Evolutionary conservation across 768 basidiomycete genomes (phyloP).

Genomic region (Xerocomus potaroensis): DNA sequence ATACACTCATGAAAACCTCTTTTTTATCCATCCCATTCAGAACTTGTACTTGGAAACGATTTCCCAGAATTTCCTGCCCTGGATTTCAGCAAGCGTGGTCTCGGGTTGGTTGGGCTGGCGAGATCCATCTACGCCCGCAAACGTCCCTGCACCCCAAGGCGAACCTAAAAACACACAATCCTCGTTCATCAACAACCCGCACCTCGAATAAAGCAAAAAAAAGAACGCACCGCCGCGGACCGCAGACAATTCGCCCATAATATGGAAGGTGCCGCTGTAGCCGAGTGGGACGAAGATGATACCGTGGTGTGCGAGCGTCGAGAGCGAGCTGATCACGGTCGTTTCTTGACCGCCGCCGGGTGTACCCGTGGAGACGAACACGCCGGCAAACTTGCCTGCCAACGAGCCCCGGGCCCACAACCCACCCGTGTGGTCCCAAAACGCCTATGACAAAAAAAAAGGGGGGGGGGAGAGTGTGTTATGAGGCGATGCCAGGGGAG

Average conservation of each 20-base stretch:
- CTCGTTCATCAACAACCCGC: neutral
- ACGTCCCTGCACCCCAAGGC: conserved; percentile 74
- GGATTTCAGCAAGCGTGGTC: conserved; percentile 45
- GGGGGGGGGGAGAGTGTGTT: conserved; percentile 1
- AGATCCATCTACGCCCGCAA: conserved; percentile 41
- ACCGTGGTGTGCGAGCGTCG: conserved; percentile 68
- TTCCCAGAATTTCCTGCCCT: conserved; percentile 52
- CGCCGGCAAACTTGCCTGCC: conserved; percentile 68
- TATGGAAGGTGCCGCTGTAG: conserved; percentile 46
- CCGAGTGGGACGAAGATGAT: conserved; percentile 71
- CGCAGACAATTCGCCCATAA: conserved; percentile 41
- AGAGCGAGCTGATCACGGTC: conserved; percentile 49
- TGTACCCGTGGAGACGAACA: conserved; percentile 71
- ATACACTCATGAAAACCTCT: neutral
- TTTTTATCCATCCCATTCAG: neutral
- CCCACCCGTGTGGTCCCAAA: conserved; percentile 73
- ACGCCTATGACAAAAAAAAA: conserved; percentile 38
- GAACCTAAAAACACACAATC: conserved; percentile 45
- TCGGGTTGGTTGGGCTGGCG: conserved; percentile 50
- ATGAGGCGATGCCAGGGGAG: neutral
- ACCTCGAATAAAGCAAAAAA: neutral
- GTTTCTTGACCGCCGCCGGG: conserved; percentile 79
- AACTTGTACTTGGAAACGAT: conserved; percentile 38
- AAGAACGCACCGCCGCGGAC: conserved; percentile 46
- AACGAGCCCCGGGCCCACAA: conserved; percentile 60